Evolutionary conservation across 176 grass and related monocot species (phyloP).

Genomic region (bread wheat (Triticum aestivum)): IWGSC_CS_RefSeq_v2.1 NC_057812.1:144314186-144314685

Average conservation of each 20-base stretch:
- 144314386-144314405: slow-evolving; percentile 54
- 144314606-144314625: slow-evolving; percentile 73
- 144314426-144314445: slow-evolving; percentile 81
- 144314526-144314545: slow-evolving; percentile 52
- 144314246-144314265: slow-evolving; percentile 69
- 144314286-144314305: slow-evolving; percentile 24
- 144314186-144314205: slow-evolving; percentile 91
- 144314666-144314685: background rate
- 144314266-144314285: slow-evolving; percentile 67
- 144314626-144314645: slow-evolving; percentile 88
- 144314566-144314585: slow-evolving; percentile 60
- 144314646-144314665: slow-evolving; percentile 57
- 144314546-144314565: slow-evolving; percentile 26
- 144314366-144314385: slow-evolving; percentile 48
- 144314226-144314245: slow-evolving; percentile 93
- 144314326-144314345: slow-evolving; percentile 50
- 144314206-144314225: slow-evolving; percentile 99
- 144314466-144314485: slow-evolving; percentile 37
- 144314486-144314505: slow-evolving; percentile 45
- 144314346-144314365: slow-evolving; percentile 59
- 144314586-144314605: slow-evolving; percentile 89
- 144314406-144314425: slow-evolving; percentile 54
- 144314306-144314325: slow-evolving; percentile 21
- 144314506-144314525: slow-evolving; percentile 76
- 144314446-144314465: slow-evolving; percentile 63